Conservation (phyloP, 1,284 basidiomycete species). For the Ustilago bromivora region DNA sequence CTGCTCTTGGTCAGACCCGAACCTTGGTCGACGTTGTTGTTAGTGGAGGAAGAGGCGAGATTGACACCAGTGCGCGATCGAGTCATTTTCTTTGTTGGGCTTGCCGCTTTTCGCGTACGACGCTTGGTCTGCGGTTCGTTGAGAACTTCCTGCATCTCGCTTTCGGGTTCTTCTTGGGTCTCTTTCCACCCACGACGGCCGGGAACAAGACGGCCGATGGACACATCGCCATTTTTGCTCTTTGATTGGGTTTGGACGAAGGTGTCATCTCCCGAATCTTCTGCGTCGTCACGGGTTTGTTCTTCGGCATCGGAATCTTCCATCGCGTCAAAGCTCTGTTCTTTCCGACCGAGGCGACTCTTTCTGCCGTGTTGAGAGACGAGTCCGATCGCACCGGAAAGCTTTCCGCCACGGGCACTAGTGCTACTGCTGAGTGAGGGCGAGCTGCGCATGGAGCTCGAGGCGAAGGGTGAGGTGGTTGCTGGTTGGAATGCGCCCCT, state of each 20-base stretch:
- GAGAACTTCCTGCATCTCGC: slow-evolving; percentile 13
- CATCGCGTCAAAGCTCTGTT: slow-evolving; percentile 14
- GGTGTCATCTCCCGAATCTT: slow-evolving; percentile 37
- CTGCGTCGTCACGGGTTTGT: slow-evolving; percentile 4
- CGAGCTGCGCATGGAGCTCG: slow-evolving; percentile 32
- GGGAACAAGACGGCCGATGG: slow-evolving; percentile 45
- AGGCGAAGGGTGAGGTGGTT: slow-evolving; percentile 35
- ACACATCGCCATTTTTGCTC: slow-evolving; percentile 13
- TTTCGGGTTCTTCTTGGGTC: slow-evolving; percentile 21
- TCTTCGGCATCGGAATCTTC: slow-evolving; percentile 26
- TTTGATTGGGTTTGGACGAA: slow-evolving; percentile 23
- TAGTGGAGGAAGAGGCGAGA: slow-evolving; percentile 5
- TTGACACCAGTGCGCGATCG: slow-evolving; percentile 31
- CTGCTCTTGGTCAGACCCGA: slow-evolving; percentile 25
- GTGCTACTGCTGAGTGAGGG: slow-evolving; percentile 16
- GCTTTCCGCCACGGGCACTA: slow-evolving; percentile 5
- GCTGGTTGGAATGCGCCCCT: slow-evolving; percentile 33
- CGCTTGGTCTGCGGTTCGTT: slow-evolving; percentile 33
- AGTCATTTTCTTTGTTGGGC: slow-evolving; percentile 19
- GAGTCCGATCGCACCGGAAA: slow-evolving; percentile 36
- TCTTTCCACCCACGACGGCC: slow-evolving; percentile 42
- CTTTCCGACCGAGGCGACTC: slow-evolving; percentile 28
- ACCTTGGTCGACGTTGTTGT: neutral
- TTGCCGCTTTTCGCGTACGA: slow-evolving; percentile 20
- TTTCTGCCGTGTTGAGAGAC: slow-evolving; percentile 45